These are phyloP conservation scores for Metarhizium anisopliae DNA, from an alignment of 2,329 filamentous ascomycete species.

Conservation along the genomic window DNA sequence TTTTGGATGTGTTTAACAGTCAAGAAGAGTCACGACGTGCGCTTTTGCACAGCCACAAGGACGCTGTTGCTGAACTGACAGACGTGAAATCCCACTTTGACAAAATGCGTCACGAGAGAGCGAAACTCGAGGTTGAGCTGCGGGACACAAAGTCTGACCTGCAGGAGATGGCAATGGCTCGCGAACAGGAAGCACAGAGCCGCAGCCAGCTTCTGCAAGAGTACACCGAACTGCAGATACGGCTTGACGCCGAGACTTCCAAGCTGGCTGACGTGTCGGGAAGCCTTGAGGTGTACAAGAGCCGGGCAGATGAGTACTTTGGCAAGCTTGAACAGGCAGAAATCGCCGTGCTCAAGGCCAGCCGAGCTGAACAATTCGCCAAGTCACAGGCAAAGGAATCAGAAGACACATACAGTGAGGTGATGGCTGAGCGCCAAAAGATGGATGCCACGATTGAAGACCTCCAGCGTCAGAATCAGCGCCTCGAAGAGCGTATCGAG, in stretches of 20 bases:
- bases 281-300: conserved; percentile 83
- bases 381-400: conserved; percentile 83
- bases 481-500: conserved; percentile 83
- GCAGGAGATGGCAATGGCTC: conserved; percentile 65
- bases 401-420: conserved; percentile 80
- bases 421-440: conserved; percentile 86
- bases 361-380: conserved; percentile 86
- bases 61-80: conserved; percentile 73
- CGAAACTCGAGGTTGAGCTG: conserved; percentile 74
- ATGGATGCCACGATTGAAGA: conserved; percentile 85
- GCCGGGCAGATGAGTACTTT: conserved; percentile 90
- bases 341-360: conserved; percentile 87
- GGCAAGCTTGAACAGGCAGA: conserved; percentile 95
- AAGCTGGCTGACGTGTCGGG: conserved; percentile 76
- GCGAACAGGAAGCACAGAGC: conserved; percentile 82
- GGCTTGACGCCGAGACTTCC: conserved; percentile 80
- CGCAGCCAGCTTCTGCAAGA: conserved; percentile 84
- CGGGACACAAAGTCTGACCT: conserved; percentile 78
- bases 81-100: conserved; percentile 85
- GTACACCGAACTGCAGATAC: conserved; percentile 87
- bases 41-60: conserved; percentile 76
- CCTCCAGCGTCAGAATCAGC: conserved; percentile 79
- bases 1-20: conserved; percentile 84
- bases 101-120: conserved; percentile 72
- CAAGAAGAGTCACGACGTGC: conserved; percentile 84